Evolutionary conservation across 352 stramenopile genomes (phyloP).

Genomic region (Phytophthora palmivora): DNA sequence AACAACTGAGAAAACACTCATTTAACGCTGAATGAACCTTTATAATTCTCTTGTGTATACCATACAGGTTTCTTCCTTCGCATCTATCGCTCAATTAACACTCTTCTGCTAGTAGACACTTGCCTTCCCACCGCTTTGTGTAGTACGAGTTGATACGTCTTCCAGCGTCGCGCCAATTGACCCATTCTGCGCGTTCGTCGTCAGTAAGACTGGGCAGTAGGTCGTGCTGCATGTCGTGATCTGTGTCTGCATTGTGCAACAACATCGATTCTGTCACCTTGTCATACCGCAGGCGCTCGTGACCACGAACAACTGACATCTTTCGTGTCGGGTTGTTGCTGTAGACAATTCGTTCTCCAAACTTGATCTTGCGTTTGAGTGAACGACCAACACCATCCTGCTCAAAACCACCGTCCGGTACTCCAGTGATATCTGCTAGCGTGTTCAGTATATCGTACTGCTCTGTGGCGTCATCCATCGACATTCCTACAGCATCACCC

Average conservation of each 20-base stretch:
- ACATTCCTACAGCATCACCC: conserved; percentile 29
- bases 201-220: conserved; percentile 29
- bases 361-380: conserved; percentile 47
- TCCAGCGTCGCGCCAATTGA: conserved; percentile 27
- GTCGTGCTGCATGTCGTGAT: conserved; percentile 45
- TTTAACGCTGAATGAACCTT: too few species aligned
- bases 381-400: conserved; percentile 46
- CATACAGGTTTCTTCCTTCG: background rate
- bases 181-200: conserved; percentile 24
- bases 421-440: conserved; percentile 41
- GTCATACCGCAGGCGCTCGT: conserved; percentile 48
- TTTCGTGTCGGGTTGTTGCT: conserved; percentile 62
- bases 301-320: conserved; percentile 45
- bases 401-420: conserved; percentile 38
- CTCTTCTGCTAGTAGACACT: conserved; percentile 39
- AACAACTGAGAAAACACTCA: too few species aligned
- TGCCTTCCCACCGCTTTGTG: conserved; percentile 29
- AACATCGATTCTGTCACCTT: conserved; percentile 32
- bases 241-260: conserved; percentile 41
- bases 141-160: conserved; percentile 57
- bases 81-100: conserved; percentile 17
- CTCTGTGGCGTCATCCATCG: conserved; percentile 40
- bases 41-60: conserved; percentile 1
- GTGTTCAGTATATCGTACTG: conserved; percentile 55
- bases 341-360: conserved; percentile 35